Evolutionary conservation across 129 eudicot genomes (phyloP), one percentile per base, ranked within the genome.

Genomic region (Flaveria sonorensis): DNA sequence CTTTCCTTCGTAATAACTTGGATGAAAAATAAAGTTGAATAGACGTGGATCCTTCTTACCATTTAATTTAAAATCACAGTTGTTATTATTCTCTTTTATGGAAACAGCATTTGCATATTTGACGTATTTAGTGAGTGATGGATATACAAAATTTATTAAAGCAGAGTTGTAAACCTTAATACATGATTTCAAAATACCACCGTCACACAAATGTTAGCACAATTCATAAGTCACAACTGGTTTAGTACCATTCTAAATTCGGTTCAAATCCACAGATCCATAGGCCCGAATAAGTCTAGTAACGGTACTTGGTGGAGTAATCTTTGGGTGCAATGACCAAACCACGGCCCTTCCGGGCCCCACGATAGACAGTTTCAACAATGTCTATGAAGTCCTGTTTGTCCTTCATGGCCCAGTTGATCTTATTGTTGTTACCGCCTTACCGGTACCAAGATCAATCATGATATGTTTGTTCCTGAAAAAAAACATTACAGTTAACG

Each of bases 341-440:
- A 16, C 97, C 97, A 45, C 97, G 90, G 7, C 95, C 95, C 85
- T 90, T 90, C 39, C 91, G 78, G 51, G 97, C 97, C 30, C 97
- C 97, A 77, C 97, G 97, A 43, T 85, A 93, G 47, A 93, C 96
- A 1, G 98, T 93, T 81, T 93, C 98, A 14, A 93, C 94, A 20
- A 90, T 90, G 89, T 93, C 98, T 3, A 90, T 90, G 74, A 93
- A 90, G 81, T 93, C 98, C 74, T 93, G 98, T 75, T 92, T 92
- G 79, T 89, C 92, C 81, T 87, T 92, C 81, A 92, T 81, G 40
- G 97, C 96, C 97, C 97, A 92, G 68, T 92, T 87, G 82, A 89
- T 92, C 85, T 92, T 92, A 77, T 92, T 89, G 88, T 92, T 92
- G 93, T 92, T 92, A 51, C 97, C 96, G 1, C 89, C 92, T 92